Conservation (phyloP, 2,329 filamentous ascomycete genomes). For the Rhinocladiella similis region DNA sequence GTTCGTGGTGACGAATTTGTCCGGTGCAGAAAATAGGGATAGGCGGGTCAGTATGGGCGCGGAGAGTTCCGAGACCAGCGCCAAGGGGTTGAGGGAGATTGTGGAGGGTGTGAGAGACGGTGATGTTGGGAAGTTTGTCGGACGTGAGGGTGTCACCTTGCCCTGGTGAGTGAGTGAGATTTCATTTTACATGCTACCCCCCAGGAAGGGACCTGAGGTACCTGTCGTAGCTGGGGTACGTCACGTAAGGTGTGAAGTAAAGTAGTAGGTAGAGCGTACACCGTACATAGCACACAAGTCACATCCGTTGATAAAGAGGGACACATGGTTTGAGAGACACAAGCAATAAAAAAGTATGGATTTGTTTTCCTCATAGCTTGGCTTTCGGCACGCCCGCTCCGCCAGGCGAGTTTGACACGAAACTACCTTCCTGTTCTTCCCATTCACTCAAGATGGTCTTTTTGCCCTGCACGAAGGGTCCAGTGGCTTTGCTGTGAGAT, state of each 20-base stretch:
- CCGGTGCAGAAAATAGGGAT: neutral
- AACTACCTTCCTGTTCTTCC: slow-evolving; percentile 23
- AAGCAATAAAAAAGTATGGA: neutral
- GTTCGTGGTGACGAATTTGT: neutral
- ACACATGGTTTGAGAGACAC: no score
- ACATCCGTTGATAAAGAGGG: no score
- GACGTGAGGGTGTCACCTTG: neutral
- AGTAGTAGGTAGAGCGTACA: no score
- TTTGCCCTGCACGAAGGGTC: slow-evolving; percentile 18
- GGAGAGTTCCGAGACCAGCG: neutral
- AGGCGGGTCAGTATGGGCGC: neutral
- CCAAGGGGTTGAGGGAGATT: neutral
- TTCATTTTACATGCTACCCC: neutral
- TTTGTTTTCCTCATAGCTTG: slow-evolving; percentile 9
- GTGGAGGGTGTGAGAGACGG: neutral
- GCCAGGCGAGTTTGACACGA: slow-evolving; percentile 22
- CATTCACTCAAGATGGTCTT: slow-evolving; percentile 25
- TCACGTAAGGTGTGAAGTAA: no score
- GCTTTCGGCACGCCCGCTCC: slow-evolving; percentile 11
- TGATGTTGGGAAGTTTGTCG: neutral
- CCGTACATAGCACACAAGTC: no score
- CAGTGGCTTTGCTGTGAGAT: slow-evolving; percentile 19
- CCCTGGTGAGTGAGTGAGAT: neutral
- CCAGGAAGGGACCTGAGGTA: no score
- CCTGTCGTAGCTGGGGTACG: no score